Evolutionary conservation across 345 rosid genomes (phyloP).

Genomic region (Garcia nutans): DNA sequence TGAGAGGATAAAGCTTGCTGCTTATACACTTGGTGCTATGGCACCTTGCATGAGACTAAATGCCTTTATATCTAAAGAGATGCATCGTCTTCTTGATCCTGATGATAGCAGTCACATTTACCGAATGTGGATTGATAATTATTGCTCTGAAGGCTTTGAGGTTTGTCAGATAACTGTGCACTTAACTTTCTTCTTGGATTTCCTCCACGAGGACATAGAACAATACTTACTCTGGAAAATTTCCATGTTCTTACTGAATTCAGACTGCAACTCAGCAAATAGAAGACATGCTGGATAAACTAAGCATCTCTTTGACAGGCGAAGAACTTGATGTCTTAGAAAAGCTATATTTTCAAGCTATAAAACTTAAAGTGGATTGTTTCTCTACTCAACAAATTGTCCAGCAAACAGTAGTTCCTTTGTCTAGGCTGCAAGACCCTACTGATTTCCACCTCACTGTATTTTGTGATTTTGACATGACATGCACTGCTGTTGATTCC

Average conservation of each 20-base stretch:
- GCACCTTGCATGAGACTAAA: slow-evolving; percentile 89
- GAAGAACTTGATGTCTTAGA: slow-evolving; percentile 89
- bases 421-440: slow-evolving; percentile 49
- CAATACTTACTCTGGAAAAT: background rate
- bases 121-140: slow-evolving; percentile 80
- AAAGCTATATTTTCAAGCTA: slow-evolving; percentile 91
- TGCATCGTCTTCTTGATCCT: slow-evolving; percentile 47
- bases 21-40: slow-evolving; percentile 91
- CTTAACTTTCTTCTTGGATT: slow-evolving; percentile 1
- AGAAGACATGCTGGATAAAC: slow-evolving; percentile 87
- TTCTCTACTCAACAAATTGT: slow-evolving; percentile 65
- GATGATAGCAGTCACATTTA: slow-evolving; percentile 58
- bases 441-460: slow-evolving; percentile 48
- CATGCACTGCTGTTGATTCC: slow-evolving; percentile 93
- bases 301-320: slow-evolving; percentile 86
- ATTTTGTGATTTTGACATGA: slow-evolving; percentile 96
- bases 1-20: slow-evolving; percentile 93
- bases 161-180: slow-evolving; percentile 35
- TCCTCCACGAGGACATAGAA: slow-evolving; percentile 9
- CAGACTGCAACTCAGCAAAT: slow-evolving; percentile 83
- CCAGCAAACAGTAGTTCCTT: slow-evolving; percentile 73
- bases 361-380: slow-evolving; percentile 90
- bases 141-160: slow-evolving; percentile 77
- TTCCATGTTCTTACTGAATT: slow-evolving; percentile 29
- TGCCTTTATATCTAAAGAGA: slow-evolving; percentile 73